phyloP scores from a whole-genome alignment of 257 asterid genomes.

The Solanum chiquidenum region DNA sequence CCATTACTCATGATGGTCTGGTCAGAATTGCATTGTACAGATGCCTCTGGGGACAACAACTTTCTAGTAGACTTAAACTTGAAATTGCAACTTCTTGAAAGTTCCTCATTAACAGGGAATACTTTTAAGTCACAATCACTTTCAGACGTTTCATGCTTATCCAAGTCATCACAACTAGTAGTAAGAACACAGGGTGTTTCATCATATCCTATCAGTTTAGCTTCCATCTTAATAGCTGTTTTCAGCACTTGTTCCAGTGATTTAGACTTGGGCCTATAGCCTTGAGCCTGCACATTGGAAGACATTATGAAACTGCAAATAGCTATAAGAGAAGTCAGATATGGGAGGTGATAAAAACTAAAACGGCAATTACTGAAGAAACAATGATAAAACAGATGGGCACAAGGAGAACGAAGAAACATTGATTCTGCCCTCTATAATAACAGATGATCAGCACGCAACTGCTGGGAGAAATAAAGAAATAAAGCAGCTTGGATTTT shows the following conservation, averaged over 20 bases:
- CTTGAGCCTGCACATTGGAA: conserved; percentile 50
- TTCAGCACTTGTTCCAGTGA: conserved; percentile 57
- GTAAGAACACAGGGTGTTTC: conserved; percentile 31
- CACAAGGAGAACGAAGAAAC: background rate
- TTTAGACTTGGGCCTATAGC: conserved; percentile 45
- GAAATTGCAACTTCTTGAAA: conserved; percentile 8
- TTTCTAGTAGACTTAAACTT: conserved; percentile 10
- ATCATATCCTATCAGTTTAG: conserved; percentile 74
- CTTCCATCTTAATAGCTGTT: conserved; percentile 31
- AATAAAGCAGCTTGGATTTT: background rate
- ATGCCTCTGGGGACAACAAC: conserved; percentile 2
- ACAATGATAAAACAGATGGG: background rate
- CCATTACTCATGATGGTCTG: conserved; percentile 11
- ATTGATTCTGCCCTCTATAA: background rate
- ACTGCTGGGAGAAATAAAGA: background rate
- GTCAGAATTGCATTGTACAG: conserved; percentile 15
- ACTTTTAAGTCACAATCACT: conserved; percentile 17
- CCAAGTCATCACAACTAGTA: conserved; percentile 4
- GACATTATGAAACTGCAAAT: background rate
- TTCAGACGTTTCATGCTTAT: conserved; percentile 24
- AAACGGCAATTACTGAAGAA: background rate
- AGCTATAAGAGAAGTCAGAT: background rate
- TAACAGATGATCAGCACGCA: background rate
- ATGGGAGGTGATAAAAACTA: background rate
- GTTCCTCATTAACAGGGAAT: conserved; percentile 17